A percentile compares a stretch with the other conserved stretches of the same genome.
Conservation (phyloP, 371 early-diverging fungal genomes). For the Synchytrium microbalum region DNA sequence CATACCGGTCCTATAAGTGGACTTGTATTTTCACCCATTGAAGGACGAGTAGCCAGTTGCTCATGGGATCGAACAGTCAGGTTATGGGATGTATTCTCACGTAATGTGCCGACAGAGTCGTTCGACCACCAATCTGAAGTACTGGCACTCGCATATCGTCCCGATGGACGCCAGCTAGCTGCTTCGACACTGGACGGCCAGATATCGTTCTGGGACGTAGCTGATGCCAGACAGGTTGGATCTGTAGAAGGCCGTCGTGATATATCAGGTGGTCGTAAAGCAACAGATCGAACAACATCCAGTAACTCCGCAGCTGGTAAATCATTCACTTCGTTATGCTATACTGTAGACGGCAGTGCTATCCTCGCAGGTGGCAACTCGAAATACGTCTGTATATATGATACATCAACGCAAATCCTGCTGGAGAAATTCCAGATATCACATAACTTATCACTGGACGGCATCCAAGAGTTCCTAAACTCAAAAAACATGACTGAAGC, state of each 20-base stretch:
- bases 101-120: slow-evolving; percentile 67
- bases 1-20: slow-evolving; percentile 87
- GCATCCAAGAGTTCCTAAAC: slow-evolving; percentile 81
- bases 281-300: slow-evolving; percentile 66
- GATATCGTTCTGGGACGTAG: slow-evolving; percentile 82
- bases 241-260: slow-evolving; percentile 89
- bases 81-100: slow-evolving; percentile 90
- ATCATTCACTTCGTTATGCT: slow-evolving; percentile 84
- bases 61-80: slow-evolving; percentile 94
- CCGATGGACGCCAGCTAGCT: slow-evolving; percentile 83
- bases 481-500: slow-evolving; percentile 90
- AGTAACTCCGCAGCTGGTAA: slow-evolving; percentile 78
- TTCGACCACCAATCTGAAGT: slow-evolving; percentile 80
- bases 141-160: slow-evolving; percentile 78
- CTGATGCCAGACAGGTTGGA: slow-evolving; percentile 45
- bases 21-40: slow-evolving; percentile 72
- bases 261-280: slow-evolving; percentile 80
- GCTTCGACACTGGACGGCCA: slow-evolving; percentile 87
- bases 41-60: slow-evolving; percentile 50
- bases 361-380: slow-evolving; percentile 90
- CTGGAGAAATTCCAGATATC: slow-evolving; percentile 87
- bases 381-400: slow-evolving; percentile 93
- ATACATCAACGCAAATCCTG: slow-evolving; percentile 62
- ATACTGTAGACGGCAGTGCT: slow-evolving; percentile 86
- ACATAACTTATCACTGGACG: slow-evolving; percentile 85